Evolutionary conservation across 306 rosid genomes (phyloP).

Genomic region (Prunus persica): Prunus_persica_NCBIv2 NC_034009.1:32579001-32579500

Average conservation of each 20-base stretch:
- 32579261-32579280: not conserved
- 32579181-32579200: slow-evolving; percentile 28
- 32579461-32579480: slow-evolving; percentile 83
- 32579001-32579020: slow-evolving; percentile 18
- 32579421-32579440: slow-evolving; percentile 62
- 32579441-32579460: slow-evolving; percentile 83
- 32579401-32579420: slow-evolving; percentile 29
- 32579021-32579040: slow-evolving; percentile 37
- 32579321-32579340: not conserved
- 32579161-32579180: not conserved
- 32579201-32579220: slow-evolving; percentile 10
- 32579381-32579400: slow-evolving; percentile 16
- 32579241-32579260: not conserved
- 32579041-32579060: slow-evolving; percentile 51
- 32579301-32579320: not conserved
- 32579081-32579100: slow-evolving; percentile 35
- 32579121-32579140: no score
- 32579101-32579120: slow-evolving; percentile 3
- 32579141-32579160: not conserved
- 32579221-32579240: not conserved
- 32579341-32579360: not conserved
- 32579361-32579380: not conserved
- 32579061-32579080: not conserved
- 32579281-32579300: slow-evolving; percentile 6
- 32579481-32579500: slow-evolving; percentile 70